Evolutionary conservation across 805 yeast genomes (phyloP).

Genomic region (Candida orba): DNA sequence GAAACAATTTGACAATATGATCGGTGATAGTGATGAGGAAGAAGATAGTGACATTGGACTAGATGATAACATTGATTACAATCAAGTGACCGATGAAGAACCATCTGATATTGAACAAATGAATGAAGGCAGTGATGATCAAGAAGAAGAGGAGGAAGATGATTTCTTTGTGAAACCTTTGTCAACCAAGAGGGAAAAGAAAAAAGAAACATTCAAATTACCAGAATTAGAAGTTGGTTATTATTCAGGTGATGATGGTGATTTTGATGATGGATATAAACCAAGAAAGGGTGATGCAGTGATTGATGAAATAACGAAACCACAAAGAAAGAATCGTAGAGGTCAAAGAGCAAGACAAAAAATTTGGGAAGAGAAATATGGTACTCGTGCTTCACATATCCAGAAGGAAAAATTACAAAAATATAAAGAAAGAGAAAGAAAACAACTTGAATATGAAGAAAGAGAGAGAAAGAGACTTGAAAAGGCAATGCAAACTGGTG

Average conservation of each 20-base stretch:
- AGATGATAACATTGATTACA: constrained; percentile 32
- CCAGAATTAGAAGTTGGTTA: constrained; percentile 79
- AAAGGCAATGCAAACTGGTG: constrained; percentile 36
- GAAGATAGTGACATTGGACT: constrained; percentile 21
- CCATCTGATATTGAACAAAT: constrained; percentile 29
- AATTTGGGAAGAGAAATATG: constrained; percentile 92
- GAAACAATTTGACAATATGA: constrained; percentile 20
- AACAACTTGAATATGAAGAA: constrained; percentile 62
- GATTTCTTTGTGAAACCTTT: constrained; percentile 35
- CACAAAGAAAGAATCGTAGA: constrained; percentile 74
- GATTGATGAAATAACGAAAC: constrained; percentile 45
- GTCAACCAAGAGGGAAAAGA: constrained; percentile 1
- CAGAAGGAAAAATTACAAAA: constrained; percentile 52
- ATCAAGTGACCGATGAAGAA: constrained; percentile 62
- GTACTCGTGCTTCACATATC: constrained; percentile 76
- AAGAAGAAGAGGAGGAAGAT: constrained; percentile 16
- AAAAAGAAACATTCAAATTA: constrained; percentile 30
- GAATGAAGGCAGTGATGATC: constrained; percentile 16
- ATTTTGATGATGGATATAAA: constrained; percentile 32
- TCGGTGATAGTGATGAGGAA: constrained; percentile 15
- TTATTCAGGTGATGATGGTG: constrained; percentile 71
- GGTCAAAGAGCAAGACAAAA: constrained; percentile 97
- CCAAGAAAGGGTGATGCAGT: constrained; percentile 26
- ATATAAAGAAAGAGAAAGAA: constrained; percentile 48
- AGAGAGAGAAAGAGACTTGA: constrained; percentile 61